Evolutionary conservation across 2,329 filamentous ascomycete species (phyloP).

Genomic region (Metarhizium robertsii): DNA sequence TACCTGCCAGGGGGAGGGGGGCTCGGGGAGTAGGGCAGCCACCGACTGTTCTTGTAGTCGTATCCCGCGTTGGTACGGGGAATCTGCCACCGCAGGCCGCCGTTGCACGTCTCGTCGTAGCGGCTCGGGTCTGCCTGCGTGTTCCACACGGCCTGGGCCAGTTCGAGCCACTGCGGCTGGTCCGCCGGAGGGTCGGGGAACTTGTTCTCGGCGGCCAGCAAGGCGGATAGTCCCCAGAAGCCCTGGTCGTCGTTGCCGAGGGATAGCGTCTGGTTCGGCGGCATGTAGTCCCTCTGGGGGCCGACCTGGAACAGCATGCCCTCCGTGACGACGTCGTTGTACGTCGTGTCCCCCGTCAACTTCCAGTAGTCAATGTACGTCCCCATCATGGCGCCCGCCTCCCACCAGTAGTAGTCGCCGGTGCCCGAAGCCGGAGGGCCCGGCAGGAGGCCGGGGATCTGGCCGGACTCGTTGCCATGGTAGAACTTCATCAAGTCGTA

Average conservation of each 20-base stretch:
- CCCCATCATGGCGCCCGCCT: conserved; percentile 50
- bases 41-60: conserved; percentile 56
- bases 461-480: conserved; percentile 38
- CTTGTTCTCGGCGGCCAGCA: conserved; percentile 45
- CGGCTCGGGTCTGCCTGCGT: conserved; percentile 42
- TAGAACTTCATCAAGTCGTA: conserved; percentile 42
- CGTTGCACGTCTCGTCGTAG: conserved; percentile 43
- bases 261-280: conserved; percentile 37
- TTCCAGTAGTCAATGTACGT: conserved; percentile 55
- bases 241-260: conserved; percentile 56
- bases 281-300: conserved; percentile 42
- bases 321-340: conserved; percentile 42
- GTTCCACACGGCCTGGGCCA: conserved; percentile 55
- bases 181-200: conserved; percentile 42
- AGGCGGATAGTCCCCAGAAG: conserved; percentile 56
- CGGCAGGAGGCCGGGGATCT: conserved; percentile 46
- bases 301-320: conserved; percentile 43
- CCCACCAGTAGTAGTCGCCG: conserved; percentile 62
- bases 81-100: conserved; percentile 67
- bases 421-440: conserved; percentile 35
- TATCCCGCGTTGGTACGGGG: conserved; percentile 63
- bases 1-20: not conserved
- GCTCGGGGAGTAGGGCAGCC: too few species aligned
- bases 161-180: conserved; percentile 41
- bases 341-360: conserved; percentile 46